Base-by-base conservation (phyloP, 2,329 filamentous ascomycete species). In the Pyrenophora teres region DNA sequence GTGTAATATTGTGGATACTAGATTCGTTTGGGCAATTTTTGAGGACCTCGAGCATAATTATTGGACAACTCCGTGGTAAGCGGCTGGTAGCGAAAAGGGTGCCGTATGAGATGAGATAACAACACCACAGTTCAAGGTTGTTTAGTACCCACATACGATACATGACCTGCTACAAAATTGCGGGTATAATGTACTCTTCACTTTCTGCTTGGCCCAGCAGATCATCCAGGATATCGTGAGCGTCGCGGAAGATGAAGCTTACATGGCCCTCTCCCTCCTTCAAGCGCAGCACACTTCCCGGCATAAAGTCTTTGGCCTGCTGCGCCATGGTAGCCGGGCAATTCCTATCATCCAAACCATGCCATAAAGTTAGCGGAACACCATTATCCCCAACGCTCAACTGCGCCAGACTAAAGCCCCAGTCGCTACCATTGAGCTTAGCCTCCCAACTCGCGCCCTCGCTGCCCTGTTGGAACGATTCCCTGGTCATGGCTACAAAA, bases 391-490 rank as follows among this genome's bases (percentile, higher is more conserved):
- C 63, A 18, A 63, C 53, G 23, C 52, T 40, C 25, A 74, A 47
- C 2, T 70, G 60, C 15, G 59, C 50, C 18, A 74, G 54, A 36
- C 68, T 64, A 40, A 73, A 74, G 3, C 64, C 70, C 70, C 70
- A 72, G 1, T 64, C 55, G 21, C 60, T 59, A 5, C 62, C 64
- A 16, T 62, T 51, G 21, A 74, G 44, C 23, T 57, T 61, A 10
- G 65, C 62, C 36, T 74, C 71, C 63, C 66, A 66, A 18, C 62
- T 62, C 12, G 58, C 57, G 4, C 68, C 69, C 46, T 65, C 55
- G 10, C 64, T 59, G 15, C 70, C 62, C 25, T 64, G 60, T 27
- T 52, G 48, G 13, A 72, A 62, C 5, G 56, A 63, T 33, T 69
- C 68, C 44, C 64, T 62, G 13, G 60, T 57, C 50, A 64, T 62